A percentile compares a stretch with the other conserved stretches of the same genome.
These are phyloP conservation scores for Aaosphaeria pasadenensis DNA, from an alignment of 2,329 filamentous ascomycete genomes.

Conservation along the genomic window DNA sequence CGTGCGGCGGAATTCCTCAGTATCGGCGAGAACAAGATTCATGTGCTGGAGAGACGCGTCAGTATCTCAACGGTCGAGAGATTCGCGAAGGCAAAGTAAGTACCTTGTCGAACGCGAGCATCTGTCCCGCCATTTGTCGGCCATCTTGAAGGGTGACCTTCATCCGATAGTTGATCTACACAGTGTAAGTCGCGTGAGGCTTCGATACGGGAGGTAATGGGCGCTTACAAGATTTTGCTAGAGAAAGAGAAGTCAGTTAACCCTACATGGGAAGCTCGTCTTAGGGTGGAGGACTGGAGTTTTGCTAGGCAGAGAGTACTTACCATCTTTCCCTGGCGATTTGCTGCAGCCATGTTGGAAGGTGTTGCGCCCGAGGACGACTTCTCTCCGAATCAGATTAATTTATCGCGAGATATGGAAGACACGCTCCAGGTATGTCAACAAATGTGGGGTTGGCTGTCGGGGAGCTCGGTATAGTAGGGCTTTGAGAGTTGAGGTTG, in stretches of 20 bases:
- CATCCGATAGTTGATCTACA: conserved; percentile 98
- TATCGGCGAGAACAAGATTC: conserved; percentile 98
- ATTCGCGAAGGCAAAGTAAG: conserved; percentile 2
- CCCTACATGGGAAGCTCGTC: conserved; percentile 41
- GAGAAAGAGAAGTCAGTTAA: conserved; percentile 40
- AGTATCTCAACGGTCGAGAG: neutral
- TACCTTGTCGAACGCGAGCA: conserved; percentile 98
- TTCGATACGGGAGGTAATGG: conserved; percentile 10
- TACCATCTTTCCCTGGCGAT: conserved; percentile 99
- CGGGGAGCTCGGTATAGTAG: conserved; percentile 17
- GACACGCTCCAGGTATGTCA: conserved; percentile 12
- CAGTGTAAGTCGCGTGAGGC: conserved; percentile 17
- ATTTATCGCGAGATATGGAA: neutral
- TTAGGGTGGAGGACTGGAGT: conserved; percentile 33
- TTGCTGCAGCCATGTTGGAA: conserved; percentile 48
- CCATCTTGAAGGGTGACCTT: conserved; percentile 92
- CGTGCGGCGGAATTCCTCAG: conserved; percentile 81
- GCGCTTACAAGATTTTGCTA: conserved; percentile 64
- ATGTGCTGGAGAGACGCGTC: conserved; percentile 68
- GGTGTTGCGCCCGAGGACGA: conserved; percentile 43
- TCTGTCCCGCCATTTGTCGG: conserved; percentile 94
- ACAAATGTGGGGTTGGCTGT: conserved; percentile 16
- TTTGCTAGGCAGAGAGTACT: conserved; percentile 46
- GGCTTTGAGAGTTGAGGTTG: conserved; percentile 7
- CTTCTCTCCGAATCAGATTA: conserved; percentile 17